Conservation (phyloP, 768 basidiomycete species). For the Psilocybe tampanensis region DNA sequence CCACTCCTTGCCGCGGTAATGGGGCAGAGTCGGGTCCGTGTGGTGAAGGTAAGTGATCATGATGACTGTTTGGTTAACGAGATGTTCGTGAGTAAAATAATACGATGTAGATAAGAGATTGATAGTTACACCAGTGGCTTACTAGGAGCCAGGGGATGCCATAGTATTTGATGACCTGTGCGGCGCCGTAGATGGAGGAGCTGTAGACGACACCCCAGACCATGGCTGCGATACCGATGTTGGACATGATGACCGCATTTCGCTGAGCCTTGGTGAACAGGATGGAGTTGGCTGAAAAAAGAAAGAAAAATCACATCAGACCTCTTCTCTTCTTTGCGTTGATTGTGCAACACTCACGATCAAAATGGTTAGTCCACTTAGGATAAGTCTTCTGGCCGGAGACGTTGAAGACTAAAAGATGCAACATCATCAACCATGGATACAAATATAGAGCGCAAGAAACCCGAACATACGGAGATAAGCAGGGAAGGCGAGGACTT, state of each 20-base stretch:
- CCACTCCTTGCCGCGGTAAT: slow-evolving; percentile 60
- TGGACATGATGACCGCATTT: slow-evolving; percentile 55
- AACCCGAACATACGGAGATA: slow-evolving; percentile 50
- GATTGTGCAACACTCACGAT: slow-evolving; percentile 46
- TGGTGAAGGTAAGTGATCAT: slow-evolving; percentile 69
- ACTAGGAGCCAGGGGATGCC: slow-evolving; percentile 58
- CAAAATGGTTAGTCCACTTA: slow-evolving; percentile 67
- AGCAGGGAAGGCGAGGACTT: slow-evolving; percentile 61
- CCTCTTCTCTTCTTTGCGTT: too few relatives aligned
- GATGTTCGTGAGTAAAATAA: background rate
- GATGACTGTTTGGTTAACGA: slow-evolving; percentile 33
- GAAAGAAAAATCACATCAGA: too few relatives aligned
- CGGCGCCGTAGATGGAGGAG: slow-evolving; percentile 37
- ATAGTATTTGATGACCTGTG: slow-evolving; percentile 50
- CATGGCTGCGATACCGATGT: slow-evolving; percentile 57
- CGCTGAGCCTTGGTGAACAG: slow-evolving; percentile 57
- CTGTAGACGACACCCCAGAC: slow-evolving; percentile 39
- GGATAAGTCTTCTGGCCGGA: slow-evolving; percentile 63
- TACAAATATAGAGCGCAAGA: background rate
- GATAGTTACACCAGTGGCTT: slow-evolving; percentile 52
- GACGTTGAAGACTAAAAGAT: slow-evolving; percentile 56
- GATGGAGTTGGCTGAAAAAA: slow-evolving; percentile 49
- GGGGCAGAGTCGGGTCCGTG: slow-evolving; percentile 58
- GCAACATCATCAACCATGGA: slow-evolving; percentile 14
- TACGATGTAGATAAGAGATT: background rate